Evolutionary conservation across 2,329 filamentous ascomycete species (phyloP).

Genomic region (Plectosphaerella sp.): DNA sequence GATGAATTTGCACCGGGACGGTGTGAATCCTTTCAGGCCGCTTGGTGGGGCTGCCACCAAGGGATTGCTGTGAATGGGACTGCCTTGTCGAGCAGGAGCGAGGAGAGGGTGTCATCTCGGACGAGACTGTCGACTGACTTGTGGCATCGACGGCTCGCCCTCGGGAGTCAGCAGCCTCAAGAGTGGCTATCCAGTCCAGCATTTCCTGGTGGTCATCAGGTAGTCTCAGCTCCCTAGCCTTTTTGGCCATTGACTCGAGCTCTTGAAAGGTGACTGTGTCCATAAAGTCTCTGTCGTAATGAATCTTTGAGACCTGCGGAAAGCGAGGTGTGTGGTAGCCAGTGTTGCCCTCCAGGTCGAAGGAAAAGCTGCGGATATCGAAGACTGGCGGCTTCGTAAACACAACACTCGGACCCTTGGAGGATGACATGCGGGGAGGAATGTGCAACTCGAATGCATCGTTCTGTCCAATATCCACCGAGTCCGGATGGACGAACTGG

Average conservation of each 20-base stretch:
- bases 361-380: slow-evolving; percentile 76
- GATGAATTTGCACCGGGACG: too few relatives aligned
- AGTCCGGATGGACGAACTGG: slow-evolving; percentile 37
- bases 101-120: slow-evolving; percentile 7
- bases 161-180: slow-evolving; percentile 51
- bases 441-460: slow-evolving; percentile 39
- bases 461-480: slow-evolving; percentile 32
- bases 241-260: slow-evolving; percentile 61
- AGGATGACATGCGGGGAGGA: slow-evolving; percentile 36
- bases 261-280: slow-evolving; percentile 68
- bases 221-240: slow-evolving; percentile 44
- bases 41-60: not conserved
- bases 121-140: slow-evolving; percentile 39
- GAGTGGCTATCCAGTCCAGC: slow-evolving; percentile 52
- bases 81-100: slow-evolving; percentile 1
- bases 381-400: slow-evolving; percentile 73
- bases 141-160: slow-evolving; percentile 34
- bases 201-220: slow-evolving; percentile 58
- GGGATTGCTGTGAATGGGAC: not conserved
- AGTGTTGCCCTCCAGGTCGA: slow-evolving; percentile 66
- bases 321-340: slow-evolving; percentile 74
- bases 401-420: slow-evolving; percentile 40
- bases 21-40: not conserved
- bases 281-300: slow-evolving; percentile 66
- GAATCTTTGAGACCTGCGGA: slow-evolving; percentile 70